phyloP scores from a whole-genome alignment of 208 protist species.

The Leishmania lainsoni region DNA sequence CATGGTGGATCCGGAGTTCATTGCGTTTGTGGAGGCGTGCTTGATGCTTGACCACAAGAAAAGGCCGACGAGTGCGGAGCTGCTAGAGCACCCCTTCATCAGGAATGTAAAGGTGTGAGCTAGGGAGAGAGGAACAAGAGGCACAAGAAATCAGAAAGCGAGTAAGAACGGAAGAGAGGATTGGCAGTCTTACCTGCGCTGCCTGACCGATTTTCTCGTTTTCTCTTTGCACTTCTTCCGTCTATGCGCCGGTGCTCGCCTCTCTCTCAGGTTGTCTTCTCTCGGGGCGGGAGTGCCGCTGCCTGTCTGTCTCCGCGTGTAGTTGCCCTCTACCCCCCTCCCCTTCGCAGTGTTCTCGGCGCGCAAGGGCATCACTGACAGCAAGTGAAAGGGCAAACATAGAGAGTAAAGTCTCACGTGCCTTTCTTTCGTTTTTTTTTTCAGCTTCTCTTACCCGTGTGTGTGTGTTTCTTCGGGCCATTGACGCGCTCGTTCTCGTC shows the following conservation, averaged over 20 bases:
- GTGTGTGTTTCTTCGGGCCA: not conserved
- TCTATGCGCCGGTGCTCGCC: not conserved
- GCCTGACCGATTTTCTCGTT: not conserved
- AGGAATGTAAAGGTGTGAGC: constrained; percentile 42
- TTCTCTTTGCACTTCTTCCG: not conserved
- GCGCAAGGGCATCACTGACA: not conserved
- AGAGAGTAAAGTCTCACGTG: not conserved
- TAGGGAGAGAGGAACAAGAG: not conserved
- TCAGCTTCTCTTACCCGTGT: constrained; percentile 1
- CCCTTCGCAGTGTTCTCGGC: not conserved
- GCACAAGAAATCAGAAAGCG: not conserved
- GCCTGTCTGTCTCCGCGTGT: not conserved
- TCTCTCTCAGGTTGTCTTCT: not conserved
- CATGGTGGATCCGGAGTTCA: constrained; percentile 77
- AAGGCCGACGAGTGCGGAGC: constrained; percentile 72
- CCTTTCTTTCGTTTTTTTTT: constrained; percentile 11
- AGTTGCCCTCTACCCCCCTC: not conserved
- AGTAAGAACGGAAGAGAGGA: not conserved
- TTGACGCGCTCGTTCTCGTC: not conserved
- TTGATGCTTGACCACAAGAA: constrained; percentile 86
- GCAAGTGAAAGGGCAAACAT: not conserved
- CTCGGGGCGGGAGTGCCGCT: not conserved
- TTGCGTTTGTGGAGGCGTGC: constrained; percentile 88
- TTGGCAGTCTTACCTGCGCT: not conserved
- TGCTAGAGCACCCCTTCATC: constrained; percentile 90